Conservation (phyloP, 225 moss, liverwort and hornwort species). For the Marchantia polymorpha region DNA sequence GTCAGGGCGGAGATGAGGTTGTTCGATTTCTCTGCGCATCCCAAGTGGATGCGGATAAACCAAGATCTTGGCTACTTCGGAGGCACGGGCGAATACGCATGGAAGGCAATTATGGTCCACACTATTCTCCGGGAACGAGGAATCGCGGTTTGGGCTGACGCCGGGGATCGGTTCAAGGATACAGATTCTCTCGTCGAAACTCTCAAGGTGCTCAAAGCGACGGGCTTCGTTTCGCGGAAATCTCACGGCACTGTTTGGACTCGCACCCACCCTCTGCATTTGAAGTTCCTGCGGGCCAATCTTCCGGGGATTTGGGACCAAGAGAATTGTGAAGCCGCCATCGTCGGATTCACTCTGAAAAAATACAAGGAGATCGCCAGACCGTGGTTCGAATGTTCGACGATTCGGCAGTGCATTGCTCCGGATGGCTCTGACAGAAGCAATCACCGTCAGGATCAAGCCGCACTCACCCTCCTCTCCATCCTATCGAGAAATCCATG, state of each 20-base stretch:
- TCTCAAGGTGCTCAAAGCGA: conserved; percentile 36
- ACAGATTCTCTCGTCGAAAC: conserved; percentile 29
- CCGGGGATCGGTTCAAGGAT: conserved; percentile 51
- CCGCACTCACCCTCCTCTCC: conserved; percentile 51
- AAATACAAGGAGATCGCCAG: conserved; percentile 41
- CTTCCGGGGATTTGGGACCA: conserved; percentile 39
- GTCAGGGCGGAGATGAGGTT: conserved; percentile 41
- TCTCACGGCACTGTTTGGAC: conserved; percentile 34
- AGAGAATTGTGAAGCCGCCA: conserved; percentile 53
- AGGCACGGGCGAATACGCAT: conserved; percentile 67
- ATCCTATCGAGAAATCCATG: conserved; percentile 33
- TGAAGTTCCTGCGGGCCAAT: conserved; percentile 54
- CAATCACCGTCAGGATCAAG: conserved; percentile 68
- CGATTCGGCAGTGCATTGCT: conserved; percentile 59
- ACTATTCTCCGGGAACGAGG: conserved; percentile 52
- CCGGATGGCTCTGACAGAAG: conserved; percentile 56
- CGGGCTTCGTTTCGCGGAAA: conserved; percentile 38
- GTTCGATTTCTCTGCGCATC: conserved; percentile 49
- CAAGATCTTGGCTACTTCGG: conserved; percentile 43
- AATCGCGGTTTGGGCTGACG: conserved; percentile 60
- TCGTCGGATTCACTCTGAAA: conserved; percentile 50
- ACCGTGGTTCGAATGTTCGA: conserved; percentile 64
- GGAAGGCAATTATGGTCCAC: conserved; percentile 63
- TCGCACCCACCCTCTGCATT: conserved; percentile 50
- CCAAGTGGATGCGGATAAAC: conserved; percentile 56